A percentile compares a stretch with the other conserved stretches of the same genome.
Conservation (phyloP, 2,329 filamentous ascomycete species). For the Beauveria medogensis region DNA sequence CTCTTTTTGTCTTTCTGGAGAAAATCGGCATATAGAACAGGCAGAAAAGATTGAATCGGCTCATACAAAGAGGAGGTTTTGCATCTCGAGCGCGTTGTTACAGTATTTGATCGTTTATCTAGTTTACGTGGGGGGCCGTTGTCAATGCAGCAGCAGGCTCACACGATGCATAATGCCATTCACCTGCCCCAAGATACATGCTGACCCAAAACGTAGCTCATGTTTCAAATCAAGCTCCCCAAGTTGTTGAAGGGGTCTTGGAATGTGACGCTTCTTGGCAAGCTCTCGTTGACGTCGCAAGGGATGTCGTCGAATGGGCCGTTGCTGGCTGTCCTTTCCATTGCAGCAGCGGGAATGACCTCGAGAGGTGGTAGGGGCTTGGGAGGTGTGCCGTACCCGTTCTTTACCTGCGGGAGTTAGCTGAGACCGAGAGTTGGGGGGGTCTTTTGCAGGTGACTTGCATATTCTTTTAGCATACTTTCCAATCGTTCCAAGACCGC, state of each 20-base stretch:
- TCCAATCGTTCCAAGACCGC: not conserved
- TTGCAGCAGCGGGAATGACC: not conserved
- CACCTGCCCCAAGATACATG: not conserved
- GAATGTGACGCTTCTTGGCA: not conserved
- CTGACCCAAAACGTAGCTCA: not conserved
- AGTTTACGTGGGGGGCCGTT: not conserved
- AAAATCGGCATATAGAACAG: slow-evolving; percentile 9
- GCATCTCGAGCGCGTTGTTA: not conserved
- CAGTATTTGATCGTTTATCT: not conserved
- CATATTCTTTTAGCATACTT: not conserved
- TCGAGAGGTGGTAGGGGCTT: too few species aligned
- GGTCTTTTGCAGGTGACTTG: not conserved
- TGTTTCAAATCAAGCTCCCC: not conserved
- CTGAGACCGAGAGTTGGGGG: not conserved
- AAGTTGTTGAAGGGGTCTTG: not conserved
- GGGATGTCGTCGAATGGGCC: not conserved
- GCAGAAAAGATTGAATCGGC: not conserved
- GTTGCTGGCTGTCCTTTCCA: not conserved
- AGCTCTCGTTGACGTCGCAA: not conserved
- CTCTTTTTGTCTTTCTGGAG: slow-evolving; percentile 1
- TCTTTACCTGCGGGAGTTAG: not conserved
- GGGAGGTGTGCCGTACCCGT: not conserved
- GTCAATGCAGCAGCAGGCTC: not conserved
- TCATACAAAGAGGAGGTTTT: not conserved
- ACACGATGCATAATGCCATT: not conserved